Conservation (phyloP, 2,329 filamentous ascomycete genomes). For the Colletotrichum acutatum region DNA sequence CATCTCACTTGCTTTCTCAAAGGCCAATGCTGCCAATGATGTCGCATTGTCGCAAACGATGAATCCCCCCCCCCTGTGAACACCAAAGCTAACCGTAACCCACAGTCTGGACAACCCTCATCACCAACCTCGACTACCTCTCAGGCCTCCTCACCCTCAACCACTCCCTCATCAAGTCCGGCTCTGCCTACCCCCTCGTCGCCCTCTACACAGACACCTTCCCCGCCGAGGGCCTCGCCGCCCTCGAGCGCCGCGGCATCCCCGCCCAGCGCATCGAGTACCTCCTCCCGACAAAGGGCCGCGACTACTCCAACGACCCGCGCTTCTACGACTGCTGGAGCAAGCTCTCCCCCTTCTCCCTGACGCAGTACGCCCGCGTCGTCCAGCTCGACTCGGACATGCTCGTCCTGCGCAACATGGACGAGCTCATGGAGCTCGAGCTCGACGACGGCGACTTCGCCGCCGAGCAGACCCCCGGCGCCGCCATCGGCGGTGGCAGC, state of each 20-base stretch:
- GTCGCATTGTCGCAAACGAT: background rate
- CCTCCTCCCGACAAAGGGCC: slow-evolving; percentile 73
- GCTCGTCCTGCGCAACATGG: slow-evolving; percentile 86
- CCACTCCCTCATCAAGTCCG: slow-evolving; percentile 74
- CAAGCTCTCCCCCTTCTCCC: slow-evolving; percentile 83
- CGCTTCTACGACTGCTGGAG: slow-evolving; percentile 93
- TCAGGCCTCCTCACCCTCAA: slow-evolving; percentile 85
- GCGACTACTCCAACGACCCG: slow-evolving; percentile 79
- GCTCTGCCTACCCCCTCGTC: slow-evolving; percentile 80
- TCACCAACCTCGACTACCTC: slow-evolving; percentile 86
- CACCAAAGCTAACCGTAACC: slow-evolving; percentile 6
- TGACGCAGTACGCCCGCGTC: slow-evolving; percentile 81
- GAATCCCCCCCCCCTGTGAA: background rate
- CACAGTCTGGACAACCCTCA: slow-evolving; percentile 85
- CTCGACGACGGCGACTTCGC: slow-evolving; percentile 63
- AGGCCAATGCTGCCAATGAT: background rate
- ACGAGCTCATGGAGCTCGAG: slow-evolving; percentile 87
- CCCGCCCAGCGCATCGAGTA: slow-evolving; percentile 76
- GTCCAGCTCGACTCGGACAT: slow-evolving; percentile 92
- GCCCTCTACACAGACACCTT: slow-evolving; percentile 86
- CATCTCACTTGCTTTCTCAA: background rate
- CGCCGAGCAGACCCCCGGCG: slow-evolving; percentile 24
- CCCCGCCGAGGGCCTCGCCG: slow-evolving; percentile 73
- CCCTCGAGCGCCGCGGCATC: slow-evolving; percentile 77
- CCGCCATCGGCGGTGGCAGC: slow-evolving; percentile 24